Evolutionary conservation across 768 basidiomycete genomes (phyloP).

Genomic region (Mycena chlorophos): DNA sequence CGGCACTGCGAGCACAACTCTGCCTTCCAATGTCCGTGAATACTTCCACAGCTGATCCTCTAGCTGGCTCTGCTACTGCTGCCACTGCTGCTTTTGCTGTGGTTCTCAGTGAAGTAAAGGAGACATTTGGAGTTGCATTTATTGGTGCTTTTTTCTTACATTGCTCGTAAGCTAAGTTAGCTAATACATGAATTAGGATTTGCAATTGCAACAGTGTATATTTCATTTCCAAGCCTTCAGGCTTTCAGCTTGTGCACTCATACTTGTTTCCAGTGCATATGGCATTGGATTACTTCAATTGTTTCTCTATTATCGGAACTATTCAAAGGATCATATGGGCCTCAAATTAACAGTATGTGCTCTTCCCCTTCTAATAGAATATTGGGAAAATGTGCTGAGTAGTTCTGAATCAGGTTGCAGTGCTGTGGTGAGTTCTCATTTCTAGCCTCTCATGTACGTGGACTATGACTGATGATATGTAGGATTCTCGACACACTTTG

Average conservation of each 20-base stretch:
- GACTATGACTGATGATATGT: neutral
- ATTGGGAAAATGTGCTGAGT: neutral
- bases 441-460: neutral
- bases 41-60: too few species aligned
- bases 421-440: conserved; percentile 1
- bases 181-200: conserved; percentile 3
- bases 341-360: conserved; percentile 10
- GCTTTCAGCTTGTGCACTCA: neutral
- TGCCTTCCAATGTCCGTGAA: too few species aligned
- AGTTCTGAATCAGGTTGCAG: conserved; percentile 5
- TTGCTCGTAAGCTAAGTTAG: neutral
- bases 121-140: conserved; percentile 10
- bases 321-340: conserved; percentile 5
- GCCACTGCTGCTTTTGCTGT: too few species aligned
- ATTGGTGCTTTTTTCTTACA: neutral
- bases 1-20: too few species aligned
- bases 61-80: too few species aligned
- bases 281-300: conserved; percentile 8
- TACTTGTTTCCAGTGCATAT: conserved; percentile 3
- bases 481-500: conserved; percentile 14
- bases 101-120: conserved; percentile 9
- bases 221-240: neutral
- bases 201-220: conserved; percentile 11
- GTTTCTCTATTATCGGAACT: conserved; percentile 9
- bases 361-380: neutral